Evolutionary conservation across 441 rosid species (phyloP).

Genomic region (Syzygium syzygioides): DNA sequence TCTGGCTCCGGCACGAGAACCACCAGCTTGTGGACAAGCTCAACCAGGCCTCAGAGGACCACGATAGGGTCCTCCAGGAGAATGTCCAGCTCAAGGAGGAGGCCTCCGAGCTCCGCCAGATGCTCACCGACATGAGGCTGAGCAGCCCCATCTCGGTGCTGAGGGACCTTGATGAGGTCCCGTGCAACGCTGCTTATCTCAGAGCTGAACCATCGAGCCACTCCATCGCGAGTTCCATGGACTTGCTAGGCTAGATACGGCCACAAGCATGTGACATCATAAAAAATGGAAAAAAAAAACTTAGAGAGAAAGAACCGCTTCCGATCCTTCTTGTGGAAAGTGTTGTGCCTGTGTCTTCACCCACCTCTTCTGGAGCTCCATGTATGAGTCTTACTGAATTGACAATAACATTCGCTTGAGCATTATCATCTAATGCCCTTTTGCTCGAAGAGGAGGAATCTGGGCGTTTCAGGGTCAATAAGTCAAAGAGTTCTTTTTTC

Average conservation of each 20-base stretch:
- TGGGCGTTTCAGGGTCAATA: background rate
- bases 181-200: background rate
- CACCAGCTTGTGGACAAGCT: background rate
- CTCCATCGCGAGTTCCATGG: background rate
- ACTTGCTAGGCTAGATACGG: background rate
- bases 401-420: background rate
- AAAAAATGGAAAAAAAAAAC: background rate
- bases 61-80: background rate
- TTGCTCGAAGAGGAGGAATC: background rate
- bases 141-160: slow-evolving; percentile 1
- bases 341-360: background rate
- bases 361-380: background rate
- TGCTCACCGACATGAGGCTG: background rate
- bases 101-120: slow-evolving; percentile 1
- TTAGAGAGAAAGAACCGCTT: background rate
- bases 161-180: background rate
- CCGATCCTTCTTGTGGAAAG: background rate
- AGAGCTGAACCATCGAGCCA: background rate
- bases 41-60: background rate
- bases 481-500: background rate
- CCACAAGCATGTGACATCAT: background rate
- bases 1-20: background rate
- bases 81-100: slow-evolving; percentile 1
- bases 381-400: background rate
- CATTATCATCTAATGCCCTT: background rate